Conservation (phyloP, 305 asterid species). For the Fraxinus ornus region DNA sequence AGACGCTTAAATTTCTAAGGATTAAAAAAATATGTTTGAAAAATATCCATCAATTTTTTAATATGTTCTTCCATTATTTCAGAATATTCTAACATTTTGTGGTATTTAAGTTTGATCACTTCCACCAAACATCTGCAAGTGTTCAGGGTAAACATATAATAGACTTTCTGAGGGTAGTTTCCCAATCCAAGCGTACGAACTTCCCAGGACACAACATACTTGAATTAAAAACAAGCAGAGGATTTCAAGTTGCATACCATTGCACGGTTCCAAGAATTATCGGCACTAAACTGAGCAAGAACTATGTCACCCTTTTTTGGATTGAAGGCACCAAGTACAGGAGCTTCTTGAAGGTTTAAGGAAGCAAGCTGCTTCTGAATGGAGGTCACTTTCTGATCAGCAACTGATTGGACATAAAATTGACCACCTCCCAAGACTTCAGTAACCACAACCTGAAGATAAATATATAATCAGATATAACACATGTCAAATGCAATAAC, state of each 20-base stretch:
- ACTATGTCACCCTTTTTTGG: conserved; percentile 90
- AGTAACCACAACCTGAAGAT: conserved; percentile 70
- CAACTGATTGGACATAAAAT: conserved; percentile 79
- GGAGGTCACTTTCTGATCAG: conserved; percentile 81
- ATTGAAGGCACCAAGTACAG: conserved; percentile 76
- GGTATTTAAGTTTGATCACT: neutral
- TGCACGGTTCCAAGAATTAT: conserved; percentile 98
- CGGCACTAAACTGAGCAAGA: conserved; percentile 85
- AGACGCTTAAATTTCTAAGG: neutral
- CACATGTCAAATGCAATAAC: neutral
- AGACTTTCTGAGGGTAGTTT: neutral
- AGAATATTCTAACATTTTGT: neutral
- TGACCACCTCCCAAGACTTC: conserved; percentile 93
- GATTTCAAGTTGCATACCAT: conserved; percentile 46
- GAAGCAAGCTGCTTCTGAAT: conserved; percentile 84
- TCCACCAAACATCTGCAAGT: neutral
- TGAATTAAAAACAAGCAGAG: neutral
- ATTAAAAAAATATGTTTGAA: neutral
- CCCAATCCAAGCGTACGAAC: neutral
- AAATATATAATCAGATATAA: neutral
- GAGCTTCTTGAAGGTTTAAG: conserved; percentile 75
- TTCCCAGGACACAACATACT: neutral
- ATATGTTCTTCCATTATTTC: neutral
- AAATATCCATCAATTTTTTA: neutral
- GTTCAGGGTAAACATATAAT: neutral